Evolutionary conservation across 306 rosid genomes (phyloP).

Genomic region (Coriaria nepalensis): DNA sequence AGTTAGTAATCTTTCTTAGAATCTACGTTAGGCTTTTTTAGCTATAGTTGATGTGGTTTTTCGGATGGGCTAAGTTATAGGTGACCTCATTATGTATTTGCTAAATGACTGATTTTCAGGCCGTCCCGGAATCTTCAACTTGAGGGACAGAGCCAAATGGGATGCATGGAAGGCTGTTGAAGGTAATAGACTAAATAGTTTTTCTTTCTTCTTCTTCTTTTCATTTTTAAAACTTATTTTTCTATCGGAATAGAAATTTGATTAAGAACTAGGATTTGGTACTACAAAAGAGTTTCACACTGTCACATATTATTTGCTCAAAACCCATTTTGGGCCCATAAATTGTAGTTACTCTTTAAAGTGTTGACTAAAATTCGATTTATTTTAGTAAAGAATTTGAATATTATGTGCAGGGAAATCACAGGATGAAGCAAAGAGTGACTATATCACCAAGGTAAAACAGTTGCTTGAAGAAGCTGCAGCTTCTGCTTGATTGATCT

Average conservation of each 20-base stretch:
- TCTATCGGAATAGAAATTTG: too few species aligned
- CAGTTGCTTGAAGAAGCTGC: slow-evolving; percentile 71
- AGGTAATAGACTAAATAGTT: slow-evolving; percentile 33
- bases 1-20: slow-evolving; percentile 26
- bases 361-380: too few species aligned
- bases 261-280: too few species aligned
- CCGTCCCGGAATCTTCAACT: slow-evolving; percentile 80
- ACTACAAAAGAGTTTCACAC: too few species aligned
- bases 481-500: slow-evolving; percentile 24
- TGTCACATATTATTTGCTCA: too few species aligned
- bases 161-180: slow-evolving; percentile 98
- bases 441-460: slow-evolving; percentile 89
- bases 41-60: background rate
- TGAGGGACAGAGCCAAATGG: slow-evolving; percentile 91
- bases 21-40: background rate
- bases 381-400: too few species aligned
- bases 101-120: slow-evolving; percentile 31
- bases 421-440: slow-evolving; percentile 73
- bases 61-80: background rate
- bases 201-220: background rate
- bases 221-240: too few species aligned
- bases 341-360: too few species aligned
- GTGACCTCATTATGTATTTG: slow-evolving; percentile 4
- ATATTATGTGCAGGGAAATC: slow-evolving; percentile 52
- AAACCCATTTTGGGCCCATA: too few species aligned